phyloP scores from a whole-genome alignment of 169 alveolate species.

The Babesia sp. region DNA sequence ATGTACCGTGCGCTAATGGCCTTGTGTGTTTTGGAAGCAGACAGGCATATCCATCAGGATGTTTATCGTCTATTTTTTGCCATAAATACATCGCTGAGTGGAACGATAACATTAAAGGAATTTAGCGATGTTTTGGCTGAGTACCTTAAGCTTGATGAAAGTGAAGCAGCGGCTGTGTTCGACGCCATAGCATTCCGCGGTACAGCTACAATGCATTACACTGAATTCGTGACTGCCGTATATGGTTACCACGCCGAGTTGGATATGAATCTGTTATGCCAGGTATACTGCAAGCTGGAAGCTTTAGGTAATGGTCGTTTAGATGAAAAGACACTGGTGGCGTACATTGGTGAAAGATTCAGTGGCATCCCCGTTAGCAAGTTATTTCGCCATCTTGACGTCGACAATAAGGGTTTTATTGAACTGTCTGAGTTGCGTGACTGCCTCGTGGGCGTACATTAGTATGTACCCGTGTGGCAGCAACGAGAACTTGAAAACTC shows the following conservation, averaged over 20 bases:
- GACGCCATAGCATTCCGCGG: slow-evolving; percentile 55
- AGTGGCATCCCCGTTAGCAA: slow-evolving; percentile 10
- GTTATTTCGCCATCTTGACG: slow-evolving; percentile 34
- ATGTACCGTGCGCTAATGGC: slow-evolving; percentile 56
- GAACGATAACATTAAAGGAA: slow-evolving; percentile 55
- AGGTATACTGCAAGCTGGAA: slow-evolving; percentile 56
- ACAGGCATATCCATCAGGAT: slow-evolving; percentile 31
- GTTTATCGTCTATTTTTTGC: slow-evolving; percentile 52
- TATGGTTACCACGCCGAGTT: slow-evolving; percentile 39
- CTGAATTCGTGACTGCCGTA: slow-evolving; percentile 64
- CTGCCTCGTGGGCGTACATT: slow-evolving; percentile 37
- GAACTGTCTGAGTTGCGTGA: slow-evolving; percentile 24
- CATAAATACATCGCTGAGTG: slow-evolving; percentile 44
- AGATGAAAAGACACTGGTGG: slow-evolving; percentile 22
- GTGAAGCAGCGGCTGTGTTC: slow-evolving; percentile 39
- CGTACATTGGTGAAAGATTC: slow-evolving; percentile 49
- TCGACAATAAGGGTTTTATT: slow-evolving; percentile 31
- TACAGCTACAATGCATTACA: slow-evolving; percentile 44
- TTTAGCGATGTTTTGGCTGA: slow-evolving; percentile 23
- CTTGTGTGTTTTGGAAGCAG: slow-evolving; percentile 48
- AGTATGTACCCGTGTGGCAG: slow-evolving; percentile 42
- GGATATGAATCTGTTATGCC: slow-evolving; percentile 29
- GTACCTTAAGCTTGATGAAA: slow-evolving; percentile 24
- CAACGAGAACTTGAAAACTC: neutral
- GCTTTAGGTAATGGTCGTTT: slow-evolving; percentile 48